A percentile compares a stretch with the other conserved stretches of the same genome.
Conservation (phyloP, 176 grass and related monocot genomes). For the Avena sativa region DNA sequence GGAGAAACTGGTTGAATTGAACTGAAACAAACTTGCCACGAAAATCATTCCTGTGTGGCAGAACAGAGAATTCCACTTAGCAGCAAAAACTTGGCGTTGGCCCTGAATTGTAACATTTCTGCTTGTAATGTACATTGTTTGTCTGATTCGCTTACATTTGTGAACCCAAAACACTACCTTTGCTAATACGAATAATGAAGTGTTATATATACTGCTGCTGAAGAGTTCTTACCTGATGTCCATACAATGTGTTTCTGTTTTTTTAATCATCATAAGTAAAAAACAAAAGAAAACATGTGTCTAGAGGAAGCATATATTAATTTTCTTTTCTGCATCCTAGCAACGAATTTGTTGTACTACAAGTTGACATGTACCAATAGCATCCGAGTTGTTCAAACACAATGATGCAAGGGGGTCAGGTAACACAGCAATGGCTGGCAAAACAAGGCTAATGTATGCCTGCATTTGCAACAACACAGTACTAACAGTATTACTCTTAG, state of each 20-base stretch:
- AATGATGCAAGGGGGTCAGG: not conserved
- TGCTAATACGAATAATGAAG: slow-evolving; percentile 8
- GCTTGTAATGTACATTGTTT: not conserved
- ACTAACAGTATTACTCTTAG: slow-evolving; percentile 3
- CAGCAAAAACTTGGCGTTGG: slow-evolving; percentile 20
- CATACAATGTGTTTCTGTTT: not conserved
- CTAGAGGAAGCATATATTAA: not conserved
- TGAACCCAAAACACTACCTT: slow-evolving; percentile 34
- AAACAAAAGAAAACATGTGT: not conserved
- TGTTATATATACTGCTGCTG: not conserved
- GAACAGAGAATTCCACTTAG: not conserved
- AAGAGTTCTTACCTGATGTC: not conserved
- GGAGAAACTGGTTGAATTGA: slow-evolving; percentile 22
- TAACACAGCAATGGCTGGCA: not conserved
- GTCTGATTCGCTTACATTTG: slow-evolving; percentile 22
- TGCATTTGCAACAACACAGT: not conserved
- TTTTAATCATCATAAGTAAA: not conserved
- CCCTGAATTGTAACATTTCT: slow-evolving; percentile 8
- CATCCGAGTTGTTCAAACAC: not conserved
- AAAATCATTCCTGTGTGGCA: slow-evolving; percentile 25
- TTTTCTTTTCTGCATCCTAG: too few species aligned
- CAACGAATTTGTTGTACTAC: not conserved
- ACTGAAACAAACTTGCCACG: not conserved
- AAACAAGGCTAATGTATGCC: not conserved
- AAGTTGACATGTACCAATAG: not conserved